Evolutionary conservation across 2,329 filamentous ascomycete species (phyloP), one percentile per base, ranked within the genome.

Genomic region (Hirsutella minnesotensis): DNA sequence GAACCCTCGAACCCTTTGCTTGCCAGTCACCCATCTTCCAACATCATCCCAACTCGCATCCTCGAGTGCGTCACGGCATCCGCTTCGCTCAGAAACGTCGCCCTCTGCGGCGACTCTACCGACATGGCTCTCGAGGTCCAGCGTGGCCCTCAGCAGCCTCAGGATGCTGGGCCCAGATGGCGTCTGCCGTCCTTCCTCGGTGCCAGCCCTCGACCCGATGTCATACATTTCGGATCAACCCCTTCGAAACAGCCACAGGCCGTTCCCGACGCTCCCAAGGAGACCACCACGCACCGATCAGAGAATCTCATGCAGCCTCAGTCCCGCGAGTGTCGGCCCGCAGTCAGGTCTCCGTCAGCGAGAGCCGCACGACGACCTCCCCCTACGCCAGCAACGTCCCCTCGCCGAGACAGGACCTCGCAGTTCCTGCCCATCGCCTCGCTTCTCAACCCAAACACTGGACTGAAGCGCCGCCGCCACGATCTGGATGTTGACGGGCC

Each of bases 401-500:
- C 40, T n/a, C 24, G 20, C 9, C n/a, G 22, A 18, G 21, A 13
- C 18, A 18, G 5, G 33, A 29, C 44, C 12, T 44, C 42, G n/a
- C 39, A 43, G 9, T 38, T 42, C 10, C 33, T 47, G 10, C 45
- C 38, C 30, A 47, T 47, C 21, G 29, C 42, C 8, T 42, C 40
- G 19, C 39, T 44, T 5, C 45, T 47, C n/a, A 47, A 44, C 33
- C 40, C 45, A 9, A 41, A 46, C 22, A 44, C 46, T 3, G 57
- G 57, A 7, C 27, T 59, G 40, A 81, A 81, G 53, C 71, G 79
- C 27, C 54, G 58, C 18, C 70, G 79, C 20, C 60, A 68, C 5
- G 49, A 63, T 2, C 69, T 73, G 30, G 79, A 83, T 48, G 72
- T 82, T 36, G 78, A 82, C 46, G 76, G 69, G 42, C 72, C 67